Evolutionary conservation across 2,329 filamentous ascomycete species (phyloP).

Genomic region (Scleromitrula shiraiana): DNA sequence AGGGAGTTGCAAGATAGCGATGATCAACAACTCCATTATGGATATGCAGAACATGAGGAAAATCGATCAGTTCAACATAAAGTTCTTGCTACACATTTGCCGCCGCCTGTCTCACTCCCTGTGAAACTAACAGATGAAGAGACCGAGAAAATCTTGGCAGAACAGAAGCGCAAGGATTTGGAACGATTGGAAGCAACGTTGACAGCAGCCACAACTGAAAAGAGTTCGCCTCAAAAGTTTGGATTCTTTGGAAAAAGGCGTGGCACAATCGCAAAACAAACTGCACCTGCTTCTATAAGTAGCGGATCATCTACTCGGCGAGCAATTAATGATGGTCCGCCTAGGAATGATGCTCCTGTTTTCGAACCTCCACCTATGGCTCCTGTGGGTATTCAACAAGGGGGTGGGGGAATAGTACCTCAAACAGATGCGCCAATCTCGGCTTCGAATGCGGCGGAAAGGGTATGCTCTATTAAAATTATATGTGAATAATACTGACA

Average conservation of each 20-base stretch:
- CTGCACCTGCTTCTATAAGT: background rate
- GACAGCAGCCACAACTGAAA: constrained; percentile 22
- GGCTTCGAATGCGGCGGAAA: constrained; percentile 70
- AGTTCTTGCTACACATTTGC: background rate
- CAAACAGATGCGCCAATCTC: constrained; percentile 70
- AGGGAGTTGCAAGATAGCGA: constrained; percentile 16
- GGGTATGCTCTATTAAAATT: constrained; percentile 44
- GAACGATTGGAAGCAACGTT: constrained; percentile 27
- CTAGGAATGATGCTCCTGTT: constrained; percentile 10
- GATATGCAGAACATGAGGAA: constrained; percentile 13
- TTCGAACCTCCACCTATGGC: too few species aligned
- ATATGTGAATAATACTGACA: constrained; percentile 25
- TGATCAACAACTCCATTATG: constrained; percentile 8
- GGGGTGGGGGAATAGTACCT: constrained; percentile 33
- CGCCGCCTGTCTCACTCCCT: constrained; percentile 1
- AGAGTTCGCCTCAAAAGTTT: constrained; percentile 19
- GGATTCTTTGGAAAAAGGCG: constrained; percentile 26
- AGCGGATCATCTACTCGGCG: constrained; percentile 1
- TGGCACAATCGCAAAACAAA: constrained; percentile 13
- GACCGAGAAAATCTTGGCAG: constrained; percentile 20
- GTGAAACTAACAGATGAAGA: constrained; percentile 19
- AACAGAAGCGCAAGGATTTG: constrained; percentile 29
- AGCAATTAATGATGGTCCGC: constrained; percentile 10
- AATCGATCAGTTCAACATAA: constrained; percentile 9
- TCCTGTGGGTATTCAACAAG: constrained; percentile 19